Base-by-base conservation (phyloP, 2,329 filamentous ascomycete genomes). In the Stagonosporopsis cucurbitacearum region DNA sequence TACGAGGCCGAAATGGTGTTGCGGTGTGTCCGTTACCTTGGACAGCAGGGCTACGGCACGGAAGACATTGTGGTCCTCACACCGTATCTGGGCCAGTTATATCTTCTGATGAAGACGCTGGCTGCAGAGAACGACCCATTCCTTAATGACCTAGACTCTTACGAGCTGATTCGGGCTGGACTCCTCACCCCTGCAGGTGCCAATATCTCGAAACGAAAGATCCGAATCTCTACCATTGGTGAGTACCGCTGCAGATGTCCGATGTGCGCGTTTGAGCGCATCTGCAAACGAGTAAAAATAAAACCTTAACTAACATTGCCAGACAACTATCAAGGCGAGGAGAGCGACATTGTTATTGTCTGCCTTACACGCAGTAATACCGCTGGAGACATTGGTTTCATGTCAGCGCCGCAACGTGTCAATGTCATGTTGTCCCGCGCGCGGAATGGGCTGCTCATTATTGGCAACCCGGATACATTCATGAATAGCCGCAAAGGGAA, bases 261-360 rank as follows among this genome's bases (percentile, higher is more conserved):
- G 11, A 6, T 35, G 15, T 17, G 33, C 33, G 9, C 17, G 17
- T 2, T 9, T 20, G 4, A 20, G 12, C 8, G 12, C 2, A 3
- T n/a, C n/a, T n/a, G n/a, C n/a, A n/a, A n/a, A n/a, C n/a, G n/a
- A n/a, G n/a, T n/a, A n/a, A n/a, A n/a, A n/a, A n/a, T n/a, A n/a
- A n/a, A n/a, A n/a, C n/a, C n/a, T 5, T 12, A 26, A 49, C 47
- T 44, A 28, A 44, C 19, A 22, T 3, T 6, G 2, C 17, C 23
- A 51, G 48, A 92, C 58, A 92, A 92, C 58, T 93, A 89, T 54
- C 90, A 92, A 69, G 89, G 90, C 1, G 89, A 92, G 65, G 89
- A 93, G 60, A 86, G 84, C 33, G 85, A 92, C 1, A 88, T 93
- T 15, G 86, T 92, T 0, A 82, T 93, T 7, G 84, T 79, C 0